These are phyloP conservation scores for Ettlia oleoabundans DNA, from an alignment of 139 green algal genomes.

Conservation along the genomic window DNA sequence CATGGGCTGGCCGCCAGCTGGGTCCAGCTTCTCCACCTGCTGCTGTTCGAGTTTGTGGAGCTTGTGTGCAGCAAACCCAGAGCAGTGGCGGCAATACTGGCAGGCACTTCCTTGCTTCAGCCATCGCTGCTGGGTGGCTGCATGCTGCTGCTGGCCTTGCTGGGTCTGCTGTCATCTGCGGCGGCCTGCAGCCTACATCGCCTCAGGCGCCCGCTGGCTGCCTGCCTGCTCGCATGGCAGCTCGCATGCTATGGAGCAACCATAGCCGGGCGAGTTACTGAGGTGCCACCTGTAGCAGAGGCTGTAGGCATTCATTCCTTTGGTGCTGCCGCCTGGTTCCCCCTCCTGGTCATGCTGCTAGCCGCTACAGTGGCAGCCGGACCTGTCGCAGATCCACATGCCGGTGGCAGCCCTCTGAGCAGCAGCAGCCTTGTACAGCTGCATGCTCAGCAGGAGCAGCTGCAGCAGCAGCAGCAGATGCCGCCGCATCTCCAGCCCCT, in stretches of 20 bases:
- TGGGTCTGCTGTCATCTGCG: slow-evolving; percentile 12
- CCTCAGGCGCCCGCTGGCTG: not conserved
- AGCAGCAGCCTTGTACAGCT: not conserved
- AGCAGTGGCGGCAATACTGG: slow-evolving; percentile 20
- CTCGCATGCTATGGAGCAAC: slow-evolving; percentile 7
- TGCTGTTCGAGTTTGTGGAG: slow-evolving; percentile 32
- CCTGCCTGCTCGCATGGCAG: slow-evolving; percentile 32
- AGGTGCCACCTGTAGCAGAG: not conserved
- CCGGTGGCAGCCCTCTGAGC: not conserved
- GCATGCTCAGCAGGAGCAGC: slow-evolving; percentile 7
- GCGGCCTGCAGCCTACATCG: not conserved
- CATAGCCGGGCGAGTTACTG: not conserved
- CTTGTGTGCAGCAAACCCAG: not conserved
- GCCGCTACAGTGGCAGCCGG: not conserved
- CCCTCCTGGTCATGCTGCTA: slow-evolving; percentile 25
- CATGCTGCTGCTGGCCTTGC: slow-evolving; percentile 38
- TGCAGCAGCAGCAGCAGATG: slow-evolving; percentile 6
- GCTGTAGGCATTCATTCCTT: slow-evolving; percentile 25
- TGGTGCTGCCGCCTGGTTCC: not conserved
- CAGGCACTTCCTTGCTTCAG: not conserved
- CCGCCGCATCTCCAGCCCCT: not conserved
- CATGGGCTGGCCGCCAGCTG: not conserved
- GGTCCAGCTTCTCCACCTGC: not conserved
- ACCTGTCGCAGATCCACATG: not conserved
- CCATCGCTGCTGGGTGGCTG: slow-evolving; percentile 33